phyloP scores from a whole-genome alignment of 164 flowering plant species.

The Berberis thunbergii region DNA sequence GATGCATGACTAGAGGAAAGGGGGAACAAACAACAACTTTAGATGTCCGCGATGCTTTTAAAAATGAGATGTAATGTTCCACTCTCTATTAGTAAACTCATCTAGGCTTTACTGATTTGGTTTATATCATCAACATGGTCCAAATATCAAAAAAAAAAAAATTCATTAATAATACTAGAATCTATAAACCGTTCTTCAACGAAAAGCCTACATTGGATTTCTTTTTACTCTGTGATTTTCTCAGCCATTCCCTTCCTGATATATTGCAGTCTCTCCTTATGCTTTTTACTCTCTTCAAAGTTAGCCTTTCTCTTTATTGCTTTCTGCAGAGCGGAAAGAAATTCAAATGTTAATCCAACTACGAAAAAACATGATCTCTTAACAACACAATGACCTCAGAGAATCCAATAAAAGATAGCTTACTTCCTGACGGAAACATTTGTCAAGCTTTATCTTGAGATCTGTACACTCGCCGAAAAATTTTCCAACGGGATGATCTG shows the following conservation, averaged over 20 bases:
- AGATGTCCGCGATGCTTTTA: too few species aligned
- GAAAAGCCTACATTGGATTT: not conserved
- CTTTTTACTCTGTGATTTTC: not conserved
- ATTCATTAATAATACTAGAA: too few species aligned
- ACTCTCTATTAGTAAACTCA: too few species aligned
- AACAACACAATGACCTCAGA: not conserved
- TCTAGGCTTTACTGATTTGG: too few species aligned
- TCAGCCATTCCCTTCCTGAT: conserved; percentile 49
- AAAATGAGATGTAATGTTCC: too few species aligned
- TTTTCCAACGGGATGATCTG: conserved; percentile 76
- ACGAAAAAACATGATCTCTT: too few species aligned
- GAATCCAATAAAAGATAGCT: conserved; percentile 9
- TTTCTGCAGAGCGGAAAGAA: conserved; percentile 38
- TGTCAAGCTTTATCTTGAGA: conserved; percentile 84
- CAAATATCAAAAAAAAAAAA: too few species aligned
- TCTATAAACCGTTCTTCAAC: too few species aligned
- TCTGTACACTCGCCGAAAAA: conserved; percentile 83
- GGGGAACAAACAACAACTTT: too few species aligned
- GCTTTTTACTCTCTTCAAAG: conserved; percentile 80
- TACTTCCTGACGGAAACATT: conserved; percentile 83
- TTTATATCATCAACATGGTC: too few species aligned
- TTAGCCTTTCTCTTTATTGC: conserved; percentile 84
- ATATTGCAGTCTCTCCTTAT: conserved; percentile 70
- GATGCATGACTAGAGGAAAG: too few species aligned
- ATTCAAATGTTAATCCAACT: not conserved